Evolutionary conservation across 2,329 filamentous ascomycete genomes (phyloP).

Genomic region (Exserohilum rostratum): DNA sequence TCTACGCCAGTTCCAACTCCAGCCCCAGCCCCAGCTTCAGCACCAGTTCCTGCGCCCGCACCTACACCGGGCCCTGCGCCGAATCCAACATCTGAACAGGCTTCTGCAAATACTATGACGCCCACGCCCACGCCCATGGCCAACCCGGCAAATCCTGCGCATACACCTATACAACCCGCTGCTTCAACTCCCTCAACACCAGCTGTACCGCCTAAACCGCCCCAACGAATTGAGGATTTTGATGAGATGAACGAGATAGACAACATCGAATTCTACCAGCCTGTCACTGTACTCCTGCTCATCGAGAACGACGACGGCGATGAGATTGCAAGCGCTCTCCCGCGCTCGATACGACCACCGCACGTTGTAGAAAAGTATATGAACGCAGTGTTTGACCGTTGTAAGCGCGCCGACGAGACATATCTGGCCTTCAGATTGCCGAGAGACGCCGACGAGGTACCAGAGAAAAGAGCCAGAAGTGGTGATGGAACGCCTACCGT

Average conservation of each 20-base stretch:
- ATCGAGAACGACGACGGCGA: constrained; percentile 59
- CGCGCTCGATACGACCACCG: constrained; percentile 59
- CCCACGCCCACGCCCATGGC: constrained; percentile 4
- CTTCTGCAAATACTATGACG: constrained; percentile 9
- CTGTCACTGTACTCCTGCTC: constrained; percentile 68
- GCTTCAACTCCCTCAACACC: constrained; percentile 12
- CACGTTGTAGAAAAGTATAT: constrained; percentile 49
- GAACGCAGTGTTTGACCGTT: constrained; percentile 59
- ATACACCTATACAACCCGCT: constrained; percentile 22
- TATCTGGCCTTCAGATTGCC: constrained; percentile 64
- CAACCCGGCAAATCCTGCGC: constrained; percentile 10
- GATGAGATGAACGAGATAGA: constrained; percentile 54
- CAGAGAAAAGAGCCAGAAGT: constrained; percentile 23
- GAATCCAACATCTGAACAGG: constrained; percentile 10
- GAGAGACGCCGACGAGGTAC: constrained; percentile 38
- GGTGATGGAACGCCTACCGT: constrained; percentile 30
- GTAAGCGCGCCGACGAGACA: constrained; percentile 60
- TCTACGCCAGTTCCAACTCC: not conserved
- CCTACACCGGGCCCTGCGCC: constrained; percentile 4
- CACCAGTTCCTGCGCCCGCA: not conserved
- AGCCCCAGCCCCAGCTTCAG: constrained; percentile 5
- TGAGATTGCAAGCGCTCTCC: constrained; percentile 54
- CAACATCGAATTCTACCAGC: constrained; percentile 65
- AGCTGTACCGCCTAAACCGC: constrained; percentile 32
- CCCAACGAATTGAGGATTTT: constrained; percentile 45